Percentiles rank a stretch among this genome's conserved stretches.
phyloP scores from a whole-genome alignment of 1,284 basidiomycete genomes.

The Irpex lacteus region DNA sequence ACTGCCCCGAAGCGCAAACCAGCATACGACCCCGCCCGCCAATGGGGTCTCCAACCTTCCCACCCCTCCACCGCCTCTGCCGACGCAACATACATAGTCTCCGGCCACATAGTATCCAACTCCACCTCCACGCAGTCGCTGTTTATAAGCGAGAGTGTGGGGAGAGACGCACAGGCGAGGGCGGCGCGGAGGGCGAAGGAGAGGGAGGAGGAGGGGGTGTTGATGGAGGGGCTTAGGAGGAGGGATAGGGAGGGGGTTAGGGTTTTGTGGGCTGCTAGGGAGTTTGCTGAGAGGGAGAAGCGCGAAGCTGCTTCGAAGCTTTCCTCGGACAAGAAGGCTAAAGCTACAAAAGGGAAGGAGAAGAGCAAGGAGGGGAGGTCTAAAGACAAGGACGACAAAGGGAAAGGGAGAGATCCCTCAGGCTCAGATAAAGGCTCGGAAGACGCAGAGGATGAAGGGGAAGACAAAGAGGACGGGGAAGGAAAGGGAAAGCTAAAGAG shows the following conservation, averaged over 20 bases:
- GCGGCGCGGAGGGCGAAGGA: constrained; percentile 58
- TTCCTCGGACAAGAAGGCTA: no score
- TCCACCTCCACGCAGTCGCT: constrained; percentile 45
- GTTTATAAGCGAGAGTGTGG: constrained; percentile 63
- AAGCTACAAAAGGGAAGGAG: no score
- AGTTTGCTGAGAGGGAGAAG: constrained; percentile 30
- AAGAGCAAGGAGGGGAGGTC: no score
- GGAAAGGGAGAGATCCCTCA: no score
- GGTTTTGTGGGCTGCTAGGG: constrained; percentile 54
- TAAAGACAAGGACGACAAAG: no score
- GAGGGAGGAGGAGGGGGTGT: constrained; percentile 55
- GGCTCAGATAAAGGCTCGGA: no score
- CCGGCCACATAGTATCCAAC: constrained; percentile 62
- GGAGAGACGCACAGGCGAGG: constrained; percentile 71
- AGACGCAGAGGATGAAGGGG: no score
- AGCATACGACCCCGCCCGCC: constrained; percentile 61
- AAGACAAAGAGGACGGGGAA: constrained; percentile 19
- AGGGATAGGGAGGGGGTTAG: constrained; percentile 63
- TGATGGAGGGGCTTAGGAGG: constrained; percentile 53
- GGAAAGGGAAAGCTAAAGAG: constrained; percentile 28
- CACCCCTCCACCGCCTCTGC: constrained; percentile 35
- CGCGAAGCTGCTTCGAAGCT: no score
- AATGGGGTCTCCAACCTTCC: constrained; percentile 68
- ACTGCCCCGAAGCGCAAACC: constrained; percentile 48
- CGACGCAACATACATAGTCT: constrained; percentile 79